Percentiles rank a stretch among this genome's conserved stretches.
Evolutionary conservation across 2,329 filamentous ascomycete species (phyloP).

Genomic region (Paracoccidioides lutzii): DNA sequence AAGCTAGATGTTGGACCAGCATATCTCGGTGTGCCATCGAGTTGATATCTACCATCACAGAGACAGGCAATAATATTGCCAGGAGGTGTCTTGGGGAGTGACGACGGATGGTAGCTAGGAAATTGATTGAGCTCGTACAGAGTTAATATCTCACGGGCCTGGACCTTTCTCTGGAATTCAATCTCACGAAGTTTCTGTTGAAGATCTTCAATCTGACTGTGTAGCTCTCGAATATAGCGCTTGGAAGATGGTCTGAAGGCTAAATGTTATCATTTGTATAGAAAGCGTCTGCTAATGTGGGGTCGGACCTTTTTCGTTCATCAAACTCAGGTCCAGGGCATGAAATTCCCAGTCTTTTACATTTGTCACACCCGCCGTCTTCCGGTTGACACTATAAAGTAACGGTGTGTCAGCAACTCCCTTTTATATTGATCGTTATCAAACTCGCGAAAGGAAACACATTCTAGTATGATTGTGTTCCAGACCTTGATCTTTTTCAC

Average conservation of each 20-base stretch:
- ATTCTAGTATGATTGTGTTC: neutral
- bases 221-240: conserved; percentile 9
- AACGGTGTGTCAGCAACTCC: neutral
- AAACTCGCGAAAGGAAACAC: neutral
- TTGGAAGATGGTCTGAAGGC: conserved; percentile 9
- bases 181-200: conserved; percentile 8
- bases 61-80: conserved; percentile 4
- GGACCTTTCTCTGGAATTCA: neutral
- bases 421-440: neutral
- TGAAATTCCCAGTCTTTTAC: conserved; percentile 5
- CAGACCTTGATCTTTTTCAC: conserved; percentile 6
- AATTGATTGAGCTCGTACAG: conserved; percentile 5
- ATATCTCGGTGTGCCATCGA: neutral
- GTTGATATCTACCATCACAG: conserved; percentile 6
- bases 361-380: conserved; percentile 7
- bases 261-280: neutral
- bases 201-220: conserved; percentile 8
- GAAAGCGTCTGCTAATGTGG: neutral
- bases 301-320: conserved; percentile 4
- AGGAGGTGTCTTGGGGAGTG: conserved; percentile 1
- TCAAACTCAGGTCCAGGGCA: conserved; percentile 7
- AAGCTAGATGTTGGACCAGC: conserved; percentile 6
- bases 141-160: neutral
- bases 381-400: conserved; percentile 3
- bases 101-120: conserved; percentile 1